phyloP scores from a whole-genome alignment of 75 land plant genomes.

The Azolla pinnata region DNA sequence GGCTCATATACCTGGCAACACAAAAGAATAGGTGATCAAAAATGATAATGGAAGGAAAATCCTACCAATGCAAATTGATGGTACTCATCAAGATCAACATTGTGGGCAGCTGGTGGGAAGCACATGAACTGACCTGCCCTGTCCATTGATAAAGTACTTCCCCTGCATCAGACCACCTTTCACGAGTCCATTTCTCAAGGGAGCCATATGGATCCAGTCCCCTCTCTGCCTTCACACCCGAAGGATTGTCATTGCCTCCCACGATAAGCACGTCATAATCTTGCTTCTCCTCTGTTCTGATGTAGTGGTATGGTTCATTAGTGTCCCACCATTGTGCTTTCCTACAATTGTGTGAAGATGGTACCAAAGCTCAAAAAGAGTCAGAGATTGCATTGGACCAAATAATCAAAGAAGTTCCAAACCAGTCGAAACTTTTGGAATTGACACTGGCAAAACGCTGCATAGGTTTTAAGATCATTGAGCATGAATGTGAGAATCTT shows the following conservation, averaged over 20 bases:
- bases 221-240: constrained; percentile 26
- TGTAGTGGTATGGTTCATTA: constrained; percentile 27
- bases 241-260: constrained; percentile 31
- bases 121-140: constrained; percentile 24
- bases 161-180: constrained; percentile 25
- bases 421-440: no score
- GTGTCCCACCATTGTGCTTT: constrained; percentile 39
- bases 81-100: not conserved
- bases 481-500: no score
- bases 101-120: not conserved
- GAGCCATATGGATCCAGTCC: constrained; percentile 18
- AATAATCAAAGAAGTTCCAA: no score
- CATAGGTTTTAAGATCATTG: no score
- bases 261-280: constrained; percentile 33
- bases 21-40: no score
- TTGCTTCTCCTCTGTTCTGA: constrained; percentile 21
- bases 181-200: constrained; percentile 25
- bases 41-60: no score
- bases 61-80: no score
- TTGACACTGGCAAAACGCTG: no score
- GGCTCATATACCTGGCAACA: constrained; percentile 27
- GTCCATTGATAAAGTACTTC: constrained; percentile 37
- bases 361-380: no score
- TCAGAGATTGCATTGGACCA: no score
- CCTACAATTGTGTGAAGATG: no score